These are phyloP conservation scores for Candida xiaguanensis DNA, from an alignment of 805 yeast genomes.

Conservation along the genomic window DNA sequence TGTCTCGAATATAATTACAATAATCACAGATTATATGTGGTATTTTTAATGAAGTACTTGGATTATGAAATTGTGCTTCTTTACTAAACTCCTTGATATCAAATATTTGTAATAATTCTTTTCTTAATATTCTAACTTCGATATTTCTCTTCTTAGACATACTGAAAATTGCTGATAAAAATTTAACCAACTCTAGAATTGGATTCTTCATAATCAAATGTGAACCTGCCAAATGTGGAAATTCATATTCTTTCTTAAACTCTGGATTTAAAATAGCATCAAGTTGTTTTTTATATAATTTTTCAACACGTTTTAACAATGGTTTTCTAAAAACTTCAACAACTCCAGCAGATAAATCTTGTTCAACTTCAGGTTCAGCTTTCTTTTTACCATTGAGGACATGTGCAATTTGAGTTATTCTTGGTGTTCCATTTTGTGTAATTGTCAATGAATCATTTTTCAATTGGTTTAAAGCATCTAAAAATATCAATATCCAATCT, in stretches of 20 bases:
- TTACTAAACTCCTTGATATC: conserved; percentile 83
- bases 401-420: conserved; percentile 67
- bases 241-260: conserved; percentile 59
- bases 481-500: conserved; percentile 76
- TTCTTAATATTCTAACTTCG: conserved; percentile 72
- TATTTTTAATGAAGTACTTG: conserved; percentile 65
- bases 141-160: conserved; percentile 61
- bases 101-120: conserved; percentile 66
- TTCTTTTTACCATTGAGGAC: conserved; percentile 43
- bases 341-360: conserved; percentile 38
- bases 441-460: conserved; percentile 41
- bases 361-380: conserved; percentile 31
- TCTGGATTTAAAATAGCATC: conserved; percentile 69
- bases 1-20: conserved; percentile 70
- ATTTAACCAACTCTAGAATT: conserved; percentile 74
- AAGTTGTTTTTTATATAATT: conserved; percentile 63
- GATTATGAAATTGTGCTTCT: conserved; percentile 69
- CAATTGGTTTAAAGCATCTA: conserved; percentile 57
- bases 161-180: conserved; percentile 65
- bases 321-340: conserved; percentile 60
- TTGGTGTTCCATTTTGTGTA: conserved; percentile 45
- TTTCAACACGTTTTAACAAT: conserved; percentile 60
- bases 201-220: conserved; percentile 61
- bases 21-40: conserved; percentile 72
- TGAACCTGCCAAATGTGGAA: conserved; percentile 78